Percentiles rank a stretch among this genome's conserved stretches.
Evolutionary conservation across 179 eudicot genomes (phyloP).

Genomic region (Patellifolia procumbens): DNA sequence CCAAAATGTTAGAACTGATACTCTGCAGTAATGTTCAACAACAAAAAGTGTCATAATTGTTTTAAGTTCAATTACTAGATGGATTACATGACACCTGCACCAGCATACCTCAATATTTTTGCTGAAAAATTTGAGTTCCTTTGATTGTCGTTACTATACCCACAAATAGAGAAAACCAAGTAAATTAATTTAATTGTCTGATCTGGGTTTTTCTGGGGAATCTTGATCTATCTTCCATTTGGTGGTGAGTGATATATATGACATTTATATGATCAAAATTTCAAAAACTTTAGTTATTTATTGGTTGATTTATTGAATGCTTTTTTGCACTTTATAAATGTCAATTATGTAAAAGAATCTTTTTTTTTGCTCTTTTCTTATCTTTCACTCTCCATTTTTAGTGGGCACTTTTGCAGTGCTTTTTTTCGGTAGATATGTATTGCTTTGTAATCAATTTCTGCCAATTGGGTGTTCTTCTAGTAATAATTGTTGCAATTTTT

Average conservation of each 20-base stretch:
- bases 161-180: slow-evolving; percentile 42
- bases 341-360: slow-evolving; percentile 1
- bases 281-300: slow-evolving; percentile 16
- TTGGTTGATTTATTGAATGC: slow-evolving; percentile 21
- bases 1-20: slow-evolving; percentile 78
- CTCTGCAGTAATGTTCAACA: slow-evolving; percentile 57
- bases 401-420: slow-evolving; percentile 24
- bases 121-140: neutral
- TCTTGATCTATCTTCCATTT: slow-evolving; percentile 21
- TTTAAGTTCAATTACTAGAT: neutral
- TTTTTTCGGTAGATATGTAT: slow-evolving; percentile 8
- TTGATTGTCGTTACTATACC: slow-evolving; percentile 1
- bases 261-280: slow-evolving; percentile 23
- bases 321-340: slow-evolving; percentile 27
- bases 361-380: slow-evolving; percentile 7
- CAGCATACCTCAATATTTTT: slow-evolving; percentile 78
- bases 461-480: neutral
- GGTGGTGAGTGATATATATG: slow-evolving; percentile 29
- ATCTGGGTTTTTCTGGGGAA: slow-evolving; percentile 30
- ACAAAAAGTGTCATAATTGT: neutral
- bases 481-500: neutral
- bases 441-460: slow-evolving; percentile 16
- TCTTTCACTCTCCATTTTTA: slow-evolving; percentile 18
- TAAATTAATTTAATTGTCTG: slow-evolving; percentile 35
- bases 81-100: neutral